Base-by-base conservation (phyloP, 2,329 filamentous ascomycete species). In the Neophaeococcomyces aloes region DNA sequence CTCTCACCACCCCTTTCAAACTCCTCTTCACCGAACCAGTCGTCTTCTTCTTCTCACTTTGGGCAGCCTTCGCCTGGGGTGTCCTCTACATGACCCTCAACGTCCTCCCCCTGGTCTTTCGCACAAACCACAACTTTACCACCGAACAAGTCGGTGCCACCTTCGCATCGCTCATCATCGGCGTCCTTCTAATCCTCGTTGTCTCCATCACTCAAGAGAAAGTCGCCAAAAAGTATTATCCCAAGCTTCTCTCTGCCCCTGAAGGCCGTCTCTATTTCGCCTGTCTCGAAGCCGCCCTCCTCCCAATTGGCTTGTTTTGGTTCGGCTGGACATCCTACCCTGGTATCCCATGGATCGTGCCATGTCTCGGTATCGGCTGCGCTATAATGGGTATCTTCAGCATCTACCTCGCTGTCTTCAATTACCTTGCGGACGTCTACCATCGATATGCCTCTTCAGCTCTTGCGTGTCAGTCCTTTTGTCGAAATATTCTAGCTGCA, bases 341-440 rank as follows among this genome's bases (percentile, higher is more conserved):
- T 1, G 76, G 69, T 45, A 70, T 79, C 1, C 83, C 77, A 50
- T 89, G 83, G 83, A 79, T 86, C 44, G 75, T 77, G 0, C 84
- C 86, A 0, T 65, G 78, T 0, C 62, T 89, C 2, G 81, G 78
- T 0, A 71, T 94, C 27, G 76, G 72, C 0, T 75, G 86, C 47
- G 80, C 86, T 0, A 89, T 83, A 0, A 83, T 89, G 69, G 82
- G 88, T 21, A 93, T 95, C 51, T 89, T 86, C 61, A 81, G 78
- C 31, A 78, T 95, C 29, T 93, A 93, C 58, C 72, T 95, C 1
- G 81, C 87, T 2, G 84, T 86, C 0, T 94, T 95, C 67, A 95
- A 95, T 59, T 95, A 94, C 55, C 72, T 95, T 1, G 86, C 88
- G 15, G 88, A 95, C 58, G 81, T 81, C 1, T 95, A 95, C 61